A percentile compares a stretch with the other conserved stretches of the same genome.
phyloP scores from a whole-genome alignment of 345 rosid genomes.

The Heritiera littoralis region DNA sequence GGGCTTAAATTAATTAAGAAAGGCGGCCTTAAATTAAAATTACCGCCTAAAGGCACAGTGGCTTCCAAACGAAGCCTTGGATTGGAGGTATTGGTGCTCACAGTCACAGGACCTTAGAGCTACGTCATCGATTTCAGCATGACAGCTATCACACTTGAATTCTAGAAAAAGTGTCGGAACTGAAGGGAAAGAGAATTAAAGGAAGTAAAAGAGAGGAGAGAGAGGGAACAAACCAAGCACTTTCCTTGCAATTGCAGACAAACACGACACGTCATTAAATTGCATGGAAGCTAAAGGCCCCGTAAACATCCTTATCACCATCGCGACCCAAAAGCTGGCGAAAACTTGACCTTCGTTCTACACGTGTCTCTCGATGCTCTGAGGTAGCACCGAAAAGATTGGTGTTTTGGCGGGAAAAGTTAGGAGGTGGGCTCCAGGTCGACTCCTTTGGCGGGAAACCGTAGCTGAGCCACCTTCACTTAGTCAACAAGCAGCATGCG shows the following conservation, averaged over 20 bases:
- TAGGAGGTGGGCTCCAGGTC: conserved; percentile 26
- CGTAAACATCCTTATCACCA: neutral
- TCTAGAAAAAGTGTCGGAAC: neutral
- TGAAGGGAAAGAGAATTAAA: too few relatives aligned
- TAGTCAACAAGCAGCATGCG: neutral
- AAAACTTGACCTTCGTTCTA: conserved; percentile 13
- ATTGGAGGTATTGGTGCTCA: too few relatives aligned
- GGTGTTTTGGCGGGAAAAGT: conserved; percentile 8
- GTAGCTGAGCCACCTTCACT: conserved; percentile 19
- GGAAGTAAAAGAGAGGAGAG: neutral
- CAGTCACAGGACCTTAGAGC: too few relatives aligned
- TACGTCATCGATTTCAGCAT: neutral
- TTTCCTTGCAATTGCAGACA: conserved; percentile 8
- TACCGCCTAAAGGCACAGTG: too few relatives aligned
- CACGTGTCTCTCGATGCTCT: conserved; percentile 31
- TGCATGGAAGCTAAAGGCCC: neutral
- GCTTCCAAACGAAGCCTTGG: too few relatives aligned
- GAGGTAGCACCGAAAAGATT: neutral
- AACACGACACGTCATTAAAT: neutral
- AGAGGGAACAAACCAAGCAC: neutral
- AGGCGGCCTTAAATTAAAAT: too few relatives aligned
- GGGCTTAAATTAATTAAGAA: too few relatives aligned
- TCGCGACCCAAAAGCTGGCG: neutral
- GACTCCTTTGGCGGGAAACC: conserved; percentile 40
- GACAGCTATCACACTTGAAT: neutral